Evolutionary conservation across 257 asterid genomes (phyloP), one percentile per base, ranked within the genome.

Genomic region (Handroanthus guayacan): DNA sequence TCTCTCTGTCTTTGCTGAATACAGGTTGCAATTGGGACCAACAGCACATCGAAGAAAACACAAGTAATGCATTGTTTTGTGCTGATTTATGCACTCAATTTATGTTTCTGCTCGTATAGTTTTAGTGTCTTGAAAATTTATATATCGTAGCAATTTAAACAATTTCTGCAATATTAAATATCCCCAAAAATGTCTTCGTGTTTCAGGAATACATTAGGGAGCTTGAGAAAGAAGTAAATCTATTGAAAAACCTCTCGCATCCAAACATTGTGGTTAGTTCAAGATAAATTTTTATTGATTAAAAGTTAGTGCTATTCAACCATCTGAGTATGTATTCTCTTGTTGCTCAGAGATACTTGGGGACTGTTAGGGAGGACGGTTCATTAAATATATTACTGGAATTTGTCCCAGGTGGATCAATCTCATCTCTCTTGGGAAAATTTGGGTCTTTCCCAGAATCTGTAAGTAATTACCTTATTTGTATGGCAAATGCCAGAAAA

Each of bases 361-460:
- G 98, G 64, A 93, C 97, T 78, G 96, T 91, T 69, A 85, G 97
- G 78, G 98, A 93, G 81, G 87, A 75, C 44, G 96, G 85, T 75
- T 88, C 98, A 6, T 52, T 93, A 83, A 88, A 93, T 85, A 93
- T 93, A 84, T 85, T 93, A 75, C 82, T 93, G 81, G 98, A 93
- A 82, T 93, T 93, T 86, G 98, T 93, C 38, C 93, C 98, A 5
- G 98, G 98, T 57, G 98, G 98, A 75, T 91, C 97, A 66, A 93
- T 93, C 78, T 88, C 98, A 34, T 93, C 98, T 38, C 98, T 93
- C 65, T 75, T 93, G 84, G 98, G 96, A 64, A 93, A 91, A 71
- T 93, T 93, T 71, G 98, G 97, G 70, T 91, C 96, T 72, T 89
- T 93, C 74, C 98, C 98, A 6, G 98, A 93, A 82, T 87, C 97